Conservation (phyloP, 2,329 filamentous ascomycete species). For the Trichophaea hybrida region DNA sequence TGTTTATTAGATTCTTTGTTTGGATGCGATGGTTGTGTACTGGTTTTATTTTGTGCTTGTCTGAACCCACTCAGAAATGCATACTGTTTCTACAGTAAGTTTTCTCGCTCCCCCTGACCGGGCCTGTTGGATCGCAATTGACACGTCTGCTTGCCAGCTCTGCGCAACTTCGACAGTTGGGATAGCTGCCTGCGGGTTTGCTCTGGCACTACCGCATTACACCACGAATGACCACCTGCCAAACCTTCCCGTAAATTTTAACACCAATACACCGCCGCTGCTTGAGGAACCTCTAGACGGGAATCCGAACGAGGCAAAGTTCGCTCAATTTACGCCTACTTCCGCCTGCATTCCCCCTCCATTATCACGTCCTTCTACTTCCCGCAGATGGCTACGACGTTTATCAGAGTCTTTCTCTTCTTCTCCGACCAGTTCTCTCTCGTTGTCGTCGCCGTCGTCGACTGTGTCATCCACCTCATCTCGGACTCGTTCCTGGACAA, state of each 20-base stretch:
- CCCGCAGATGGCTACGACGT: constrained; percentile 17
- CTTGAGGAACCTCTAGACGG: constrained; percentile 12
- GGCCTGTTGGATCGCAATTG: background rate
- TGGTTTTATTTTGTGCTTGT: background rate
- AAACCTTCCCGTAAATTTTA: constrained; percentile 13
- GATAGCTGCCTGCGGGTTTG: constrained; percentile 27
- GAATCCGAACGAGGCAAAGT: background rate
- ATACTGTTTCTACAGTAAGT: constrained; percentile 6
- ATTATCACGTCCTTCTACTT: constrained; percentile 11
- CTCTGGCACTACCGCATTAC: constrained; percentile 25
- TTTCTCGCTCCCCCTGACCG: background rate
- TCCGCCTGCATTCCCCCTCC: background rate
- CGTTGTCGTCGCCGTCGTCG: constrained; percentile 12
- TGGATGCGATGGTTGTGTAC: constrained; percentile 1
- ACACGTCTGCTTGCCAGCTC: constrained; percentile 17
- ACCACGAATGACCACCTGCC: constrained; percentile 19
- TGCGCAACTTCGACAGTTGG: constrained; percentile 28
- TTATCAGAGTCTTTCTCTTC: constrained; percentile 21
- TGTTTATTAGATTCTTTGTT: background rate
- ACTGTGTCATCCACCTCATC: constrained; percentile 7
- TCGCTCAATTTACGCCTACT: constrained; percentile 1
- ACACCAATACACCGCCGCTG: constrained; percentile 15
- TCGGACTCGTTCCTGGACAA: constrained; percentile 10
- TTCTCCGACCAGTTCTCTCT: constrained; percentile 13
- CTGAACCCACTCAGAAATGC: constrained; percentile 1